phyloP scores from a whole-genome alignment of 1,139 yeast genomes.

The Protomyces inouyei region DNA sequence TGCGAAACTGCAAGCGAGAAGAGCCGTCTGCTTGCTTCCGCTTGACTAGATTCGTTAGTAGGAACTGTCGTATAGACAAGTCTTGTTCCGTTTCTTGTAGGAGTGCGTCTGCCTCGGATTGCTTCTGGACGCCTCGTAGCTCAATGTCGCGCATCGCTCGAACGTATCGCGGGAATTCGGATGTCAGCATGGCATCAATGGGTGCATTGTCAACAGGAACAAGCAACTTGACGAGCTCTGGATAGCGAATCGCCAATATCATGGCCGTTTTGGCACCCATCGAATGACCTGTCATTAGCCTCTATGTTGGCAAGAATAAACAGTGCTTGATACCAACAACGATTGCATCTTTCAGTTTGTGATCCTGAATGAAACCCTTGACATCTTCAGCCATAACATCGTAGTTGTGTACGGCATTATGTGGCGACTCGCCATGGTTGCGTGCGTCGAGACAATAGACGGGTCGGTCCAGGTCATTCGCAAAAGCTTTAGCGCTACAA shows the following conservation, averaged over 20 bases:
- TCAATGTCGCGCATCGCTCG: constrained; percentile 53
- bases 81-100: constrained; percentile 60
- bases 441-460: constrained; percentile 54
- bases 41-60: constrained; percentile 62
- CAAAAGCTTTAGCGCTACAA: constrained; percentile 33
- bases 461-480: constrained; percentile 39
- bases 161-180: constrained; percentile 64
- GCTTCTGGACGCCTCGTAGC: constrained; percentile 45
- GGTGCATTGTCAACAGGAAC: constrained; percentile 92
- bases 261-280: constrained; percentile 87
- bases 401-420: constrained; percentile 62
- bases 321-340: constrained; percentile 60
- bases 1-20: constrained; percentile 44
- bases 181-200: constrained; percentile 54
- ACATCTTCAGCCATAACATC: constrained; percentile 82
- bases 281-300: neutral
- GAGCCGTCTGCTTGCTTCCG: constrained; percentile 33
- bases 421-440: constrained; percentile 92
- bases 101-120: constrained; percentile 64
- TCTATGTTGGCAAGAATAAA: no score
- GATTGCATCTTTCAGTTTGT: constrained; percentile 52
- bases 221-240: constrained; percentile 57
- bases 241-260: constrained; percentile 73
- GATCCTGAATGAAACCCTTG: constrained; percentile 56
- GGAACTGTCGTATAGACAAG: constrained; percentile 65